These are phyloP conservation scores for button mushroom (Agaricus bisporus) DNA, from an alignment of 768 basidiomycete species.

Conservation along the genomic window DNA sequence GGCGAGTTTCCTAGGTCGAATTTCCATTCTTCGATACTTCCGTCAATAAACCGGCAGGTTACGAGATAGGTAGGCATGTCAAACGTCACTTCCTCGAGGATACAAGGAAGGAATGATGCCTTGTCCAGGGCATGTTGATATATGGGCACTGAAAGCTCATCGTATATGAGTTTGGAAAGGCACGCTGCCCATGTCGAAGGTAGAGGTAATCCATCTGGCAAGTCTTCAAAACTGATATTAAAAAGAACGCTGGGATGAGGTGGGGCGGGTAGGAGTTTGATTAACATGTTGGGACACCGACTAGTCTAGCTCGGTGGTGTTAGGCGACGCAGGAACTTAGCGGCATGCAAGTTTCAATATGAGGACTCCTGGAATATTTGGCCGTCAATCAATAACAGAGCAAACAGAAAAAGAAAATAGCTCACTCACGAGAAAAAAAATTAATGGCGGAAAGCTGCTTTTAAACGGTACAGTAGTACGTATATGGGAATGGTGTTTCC, in stretches of 20 bases:
- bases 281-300: slow-evolving; percentile 37
- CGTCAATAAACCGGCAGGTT: slow-evolving; percentile 54
- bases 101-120: slow-evolving; percentile 47
- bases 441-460: not conserved
- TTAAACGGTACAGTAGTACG: not conserved
- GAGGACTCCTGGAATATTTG: not conserved
- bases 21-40: slow-evolving; percentile 39
- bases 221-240: slow-evolving; percentile 46
- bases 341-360: slow-evolving; percentile 8
- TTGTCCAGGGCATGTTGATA: slow-evolving; percentile 55
- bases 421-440: not conserved
- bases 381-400: not conserved
- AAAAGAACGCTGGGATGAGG: slow-evolving; percentile 53
- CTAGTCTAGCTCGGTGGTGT: not conserved
- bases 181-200: slow-evolving; percentile 52
- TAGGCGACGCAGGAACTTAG: not conserved
- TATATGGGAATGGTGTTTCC: not conserved
- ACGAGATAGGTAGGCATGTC: slow-evolving; percentile 45
- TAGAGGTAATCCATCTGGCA: slow-evolving; percentile 37
- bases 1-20: slow-evolving; percentile 18
- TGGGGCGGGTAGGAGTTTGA: slow-evolving; percentile 41
- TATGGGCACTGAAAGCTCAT: slow-evolving; percentile 47
- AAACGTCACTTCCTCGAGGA: slow-evolving; percentile 57
- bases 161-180: slow-evolving; percentile 41
- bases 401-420: not conserved